Base-by-base conservation (phyloP, 2,329 filamentous ascomycete genomes). In the Simplicillium sp. region DNA sequence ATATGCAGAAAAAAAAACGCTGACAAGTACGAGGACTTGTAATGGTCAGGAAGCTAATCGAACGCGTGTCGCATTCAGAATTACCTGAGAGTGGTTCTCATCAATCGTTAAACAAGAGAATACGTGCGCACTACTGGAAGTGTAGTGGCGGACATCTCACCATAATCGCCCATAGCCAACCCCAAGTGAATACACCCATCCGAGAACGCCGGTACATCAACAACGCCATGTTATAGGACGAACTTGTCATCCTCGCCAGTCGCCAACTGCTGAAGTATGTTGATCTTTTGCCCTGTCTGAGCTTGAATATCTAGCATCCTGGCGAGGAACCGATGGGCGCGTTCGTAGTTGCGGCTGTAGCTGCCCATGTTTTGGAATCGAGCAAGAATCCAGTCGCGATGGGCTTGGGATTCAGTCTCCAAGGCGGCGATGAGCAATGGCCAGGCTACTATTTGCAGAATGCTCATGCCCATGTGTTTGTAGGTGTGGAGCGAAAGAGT, bases 391-490 rank as follows among this genome's bases (percentile, higher is more conserved):
- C 60, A 64, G 8, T 56, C 53, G 5, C 54, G 56, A 18, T 62
- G 54, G 4, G 57, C 42, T 3, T 50, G 44, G 17, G 58, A 53
- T 11, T 59, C 51, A 5, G 59, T 61, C 44, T 62, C 57, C 7
- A 64, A 45, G 7, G 54, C 58, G 4, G 53, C 59, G n/a, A 59
- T 50, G 40, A 62, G 60, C 6, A 63, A 45, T 5, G 58, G 56
- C 54, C 58, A 61, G 0, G 58, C 55, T 13, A 61, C 49, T 29
- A 56, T 50, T 6, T 54, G 43, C 36, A 61, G 52, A 7, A 54
- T 50, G n/a, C 55, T 50, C 7, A 57, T 49, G 5, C 59, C 58
- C 3, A 50, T 50, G 37, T 62, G 53, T 31, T 54, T 57, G 36
- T 54, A 57, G 11, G 53, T 50, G 29, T 61, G 58, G 28, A 56